phyloP scores from a whole-genome alignment of 1,284 basidiomycete genomes.

The Moesziomyces parantarcticus region DNA sequence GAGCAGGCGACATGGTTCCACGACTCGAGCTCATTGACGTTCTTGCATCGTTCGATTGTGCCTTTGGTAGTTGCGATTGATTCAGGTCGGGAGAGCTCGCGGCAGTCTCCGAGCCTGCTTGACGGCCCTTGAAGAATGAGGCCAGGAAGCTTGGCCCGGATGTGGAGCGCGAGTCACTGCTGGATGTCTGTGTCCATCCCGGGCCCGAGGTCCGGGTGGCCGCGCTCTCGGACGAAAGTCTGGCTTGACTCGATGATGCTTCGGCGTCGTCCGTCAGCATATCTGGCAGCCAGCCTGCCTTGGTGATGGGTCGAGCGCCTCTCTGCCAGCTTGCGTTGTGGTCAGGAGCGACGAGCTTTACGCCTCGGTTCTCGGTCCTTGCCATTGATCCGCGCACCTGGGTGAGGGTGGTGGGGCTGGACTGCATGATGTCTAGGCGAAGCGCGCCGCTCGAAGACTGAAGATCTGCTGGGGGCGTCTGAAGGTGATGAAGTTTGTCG shows the following conservation, averaged over 20 bases:
- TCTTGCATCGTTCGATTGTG: constrained; percentile 4
- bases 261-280: constrained; percentile 8
- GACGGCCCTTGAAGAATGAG: constrained; percentile 40
- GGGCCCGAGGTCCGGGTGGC: constrained; percentile 23
- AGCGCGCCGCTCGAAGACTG: constrained; percentile 23
- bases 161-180: constrained; percentile 24
- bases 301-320: constrained; percentile 15
- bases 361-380: constrained; percentile 28
- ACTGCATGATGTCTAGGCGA: constrained; percentile 9
- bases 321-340: constrained; percentile 24
- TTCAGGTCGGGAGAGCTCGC: background rate
- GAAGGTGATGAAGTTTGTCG: constrained; percentile 27
- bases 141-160: constrained; percentile 32
- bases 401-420: constrained; percentile 18
- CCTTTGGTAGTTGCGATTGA: background rate
- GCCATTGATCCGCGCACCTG: constrained; percentile 19
- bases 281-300: constrained; percentile 33
- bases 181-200: constrained; percentile 42
- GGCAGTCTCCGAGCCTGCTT: constrained; percentile 9
- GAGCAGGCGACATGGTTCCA: constrained; percentile 3
- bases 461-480: constrained; percentile 24
- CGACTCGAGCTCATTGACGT: constrained; percentile 8
- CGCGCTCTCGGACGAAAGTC: background rate
- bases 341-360: constrained; percentile 22
- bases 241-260: constrained; percentile 1